phyloP scores from a whole-genome alignment of 1,284 basidiomycete species.

The Ustilago curta region DNA sequence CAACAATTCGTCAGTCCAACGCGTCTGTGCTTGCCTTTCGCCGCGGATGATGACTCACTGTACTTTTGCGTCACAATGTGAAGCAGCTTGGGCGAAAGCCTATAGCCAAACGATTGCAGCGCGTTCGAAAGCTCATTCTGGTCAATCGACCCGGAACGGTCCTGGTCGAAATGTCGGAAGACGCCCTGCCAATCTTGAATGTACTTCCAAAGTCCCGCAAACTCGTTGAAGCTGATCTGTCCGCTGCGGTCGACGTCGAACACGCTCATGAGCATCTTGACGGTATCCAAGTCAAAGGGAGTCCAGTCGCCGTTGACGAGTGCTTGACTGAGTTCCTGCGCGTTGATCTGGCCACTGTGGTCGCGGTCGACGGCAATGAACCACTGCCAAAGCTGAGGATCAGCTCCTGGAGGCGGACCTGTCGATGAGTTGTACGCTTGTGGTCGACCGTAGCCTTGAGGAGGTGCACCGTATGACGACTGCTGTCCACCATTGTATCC shows the following conservation, averaged over 20 bases:
- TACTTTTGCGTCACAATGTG: slow-evolving; percentile 59
- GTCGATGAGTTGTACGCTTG: slow-evolving; percentile 49
- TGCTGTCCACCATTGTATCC: slow-evolving; percentile 21
- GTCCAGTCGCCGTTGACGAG: slow-evolving; percentile 65
- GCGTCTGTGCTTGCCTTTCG: not conserved
- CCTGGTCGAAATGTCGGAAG: slow-evolving; percentile 60
- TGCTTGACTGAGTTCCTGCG: slow-evolving; percentile 58
- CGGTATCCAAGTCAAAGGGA: slow-evolving; percentile 57
- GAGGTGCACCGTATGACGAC: slow-evolving; percentile 20
- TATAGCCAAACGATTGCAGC: slow-evolving; percentile 57
- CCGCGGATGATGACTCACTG: slow-evolving; percentile 46
- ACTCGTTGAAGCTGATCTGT: slow-evolving; percentile 63
- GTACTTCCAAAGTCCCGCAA: slow-evolving; percentile 61
- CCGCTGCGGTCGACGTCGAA: slow-evolving; percentile 62
- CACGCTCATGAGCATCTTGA: slow-evolving; percentile 65
- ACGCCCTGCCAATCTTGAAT: slow-evolving; percentile 64
- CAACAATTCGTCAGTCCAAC: slow-evolving; percentile 14
- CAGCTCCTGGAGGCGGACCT: slow-evolving; percentile 59
- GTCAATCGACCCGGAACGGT: slow-evolving; percentile 56
- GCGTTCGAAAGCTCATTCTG: slow-evolving; percentile 56
- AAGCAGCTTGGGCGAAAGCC: slow-evolving; percentile 54
- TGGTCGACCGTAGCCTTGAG: slow-evolving; percentile 30
- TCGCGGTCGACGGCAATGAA: slow-evolving; percentile 63
- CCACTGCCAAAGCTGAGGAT: slow-evolving; percentile 65
- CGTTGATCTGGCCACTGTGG: slow-evolving; percentile 53